phyloP scores from a whole-genome alignment of 345 rosid genomes.

The Viola odorata region DNA sequence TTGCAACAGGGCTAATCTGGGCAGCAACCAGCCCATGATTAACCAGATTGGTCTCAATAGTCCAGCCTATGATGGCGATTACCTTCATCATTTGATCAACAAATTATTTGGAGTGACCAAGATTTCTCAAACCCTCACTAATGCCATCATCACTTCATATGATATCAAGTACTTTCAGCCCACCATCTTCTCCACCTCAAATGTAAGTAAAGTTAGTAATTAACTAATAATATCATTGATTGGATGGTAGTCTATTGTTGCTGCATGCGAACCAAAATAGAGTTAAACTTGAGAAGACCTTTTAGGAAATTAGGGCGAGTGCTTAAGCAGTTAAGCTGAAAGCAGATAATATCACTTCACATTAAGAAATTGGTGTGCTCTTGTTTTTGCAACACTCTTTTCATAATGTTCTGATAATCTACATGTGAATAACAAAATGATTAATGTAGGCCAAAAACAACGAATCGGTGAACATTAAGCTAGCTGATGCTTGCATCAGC shows the following conservation, averaged over 20 bases:
- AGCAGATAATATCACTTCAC: neutral
- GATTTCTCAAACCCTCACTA: constrained; percentile 9
- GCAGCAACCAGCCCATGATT: too few species aligned
- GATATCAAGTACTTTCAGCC: constrained; percentile 16
- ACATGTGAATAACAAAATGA: neutral
- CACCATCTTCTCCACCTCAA: constrained; percentile 8
- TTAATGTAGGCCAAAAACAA: constrained; percentile 5
- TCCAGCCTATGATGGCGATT: constrained; percentile 4
- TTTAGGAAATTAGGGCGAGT: too few species aligned
- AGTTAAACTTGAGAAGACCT: too few species aligned
- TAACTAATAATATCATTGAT: neutral
- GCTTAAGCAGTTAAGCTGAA: too few species aligned
- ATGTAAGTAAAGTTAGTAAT: constrained; percentile 1
- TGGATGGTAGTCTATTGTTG: too few species aligned
- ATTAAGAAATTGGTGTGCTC: neutral
- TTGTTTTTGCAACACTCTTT: neutral
- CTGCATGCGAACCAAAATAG: too few species aligned
- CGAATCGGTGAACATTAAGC: neutral
- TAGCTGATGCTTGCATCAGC: constrained; percentile 15
- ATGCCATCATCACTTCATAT: neutral
- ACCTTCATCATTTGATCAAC: constrained; percentile 4
- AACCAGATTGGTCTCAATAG: too few species aligned
- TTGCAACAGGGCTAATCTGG: too few species aligned
- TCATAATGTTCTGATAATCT: neutral
- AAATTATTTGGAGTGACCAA: neutral